Evolutionary conservation across 495 filamentous ascomycete species (phyloP).

Genomic region (Neurospora sp.): DNA sequence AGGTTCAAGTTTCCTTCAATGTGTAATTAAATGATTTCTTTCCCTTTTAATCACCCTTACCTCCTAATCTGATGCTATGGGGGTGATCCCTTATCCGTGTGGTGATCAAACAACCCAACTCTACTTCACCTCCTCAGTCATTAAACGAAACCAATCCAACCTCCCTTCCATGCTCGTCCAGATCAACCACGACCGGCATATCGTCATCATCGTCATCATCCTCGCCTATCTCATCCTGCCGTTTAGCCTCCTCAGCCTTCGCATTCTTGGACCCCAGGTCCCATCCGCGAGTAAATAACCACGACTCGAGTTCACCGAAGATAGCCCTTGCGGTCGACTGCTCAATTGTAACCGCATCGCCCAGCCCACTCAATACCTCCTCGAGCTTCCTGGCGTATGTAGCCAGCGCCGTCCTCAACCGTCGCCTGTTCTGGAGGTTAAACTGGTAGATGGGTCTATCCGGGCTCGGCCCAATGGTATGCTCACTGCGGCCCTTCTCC

Average conservation of each 20-base stretch:
- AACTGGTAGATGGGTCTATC: constrained; percentile 39
- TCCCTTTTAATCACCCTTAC: not conserved
- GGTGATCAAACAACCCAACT: not conserved
- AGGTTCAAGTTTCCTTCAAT: not conserved
- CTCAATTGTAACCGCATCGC: constrained; percentile 17
- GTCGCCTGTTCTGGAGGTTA: constrained; percentile 24
- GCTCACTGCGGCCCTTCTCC: not conserved
- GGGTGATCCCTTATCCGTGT: not conserved
- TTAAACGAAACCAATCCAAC: constrained; percentile 36
- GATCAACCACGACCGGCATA: constrained; percentile 70
- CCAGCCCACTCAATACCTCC: constrained; percentile 23
- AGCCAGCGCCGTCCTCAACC: constrained; percentile 28
- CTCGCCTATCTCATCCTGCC: constrained; percentile 58
- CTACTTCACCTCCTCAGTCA: constrained; percentile 7
- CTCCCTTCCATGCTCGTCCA: constrained; percentile 44
- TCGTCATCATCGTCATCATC: constrained; percentile 79
- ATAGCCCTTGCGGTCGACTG: constrained; percentile 26
- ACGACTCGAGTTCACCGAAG: constrained; percentile 36
- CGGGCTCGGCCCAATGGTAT: constrained; percentile 3
- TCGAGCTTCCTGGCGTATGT: constrained; percentile 34
- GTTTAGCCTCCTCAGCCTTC: constrained; percentile 7
- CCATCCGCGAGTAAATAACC: constrained; percentile 35
- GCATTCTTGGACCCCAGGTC: constrained; percentile 23
- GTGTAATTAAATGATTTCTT: not conserved
- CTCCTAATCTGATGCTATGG: not conserved